Base-by-base conservation (phyloP, 106 monocot genomes). In the Posidonia australis region DNA sequence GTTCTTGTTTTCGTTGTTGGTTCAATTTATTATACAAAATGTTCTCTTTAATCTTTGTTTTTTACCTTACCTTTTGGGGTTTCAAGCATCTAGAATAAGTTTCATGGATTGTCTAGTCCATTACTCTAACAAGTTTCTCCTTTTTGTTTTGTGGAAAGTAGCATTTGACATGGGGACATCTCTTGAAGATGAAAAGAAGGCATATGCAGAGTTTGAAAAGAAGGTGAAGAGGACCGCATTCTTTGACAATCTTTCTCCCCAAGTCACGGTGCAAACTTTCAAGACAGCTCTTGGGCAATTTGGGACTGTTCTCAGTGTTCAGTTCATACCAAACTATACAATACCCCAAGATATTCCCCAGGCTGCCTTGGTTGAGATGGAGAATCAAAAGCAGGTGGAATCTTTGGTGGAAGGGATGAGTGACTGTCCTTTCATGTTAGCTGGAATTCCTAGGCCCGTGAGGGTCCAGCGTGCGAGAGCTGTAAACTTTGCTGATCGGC, bases 211-310 rank as follows among this genome's bases (percentile, higher is more conserved):
- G 21, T 98, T 98, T 46, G 24, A 72, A 71, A 79, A 77, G 32
- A 98, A 83, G 70, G 98, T 98, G n/a, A 87, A 71, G 61, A 81
- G 81, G 70, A 91, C 90, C 7, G 83, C 87, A 0, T 79, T 84
- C 53, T 65, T 98, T 25, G 82, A 80, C 44, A 80, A 83, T 19
- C 80, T 98, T 41, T 82, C 98, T 30, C 83, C 77, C 45, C 69
- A 77, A 44, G 98, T 87, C 25, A 98, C 80, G 7, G 20, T 26
- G 13, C 29, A 74, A 25, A 81, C 82, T 17, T 49, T 98, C 11
- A 79, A 76, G 62, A 75, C 69, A 36, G 82, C 90, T 65, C 64
- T 98, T 1, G 79, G 73, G 26, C 90, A 98, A 62, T 84, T 87
- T 46, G 90, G 90, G 7, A 70, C 30, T 36, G 87, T 87, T 9